Conservation (phyloP, 2,329 filamentous ascomycete species). For the Fusarium floridanum region DNA sequence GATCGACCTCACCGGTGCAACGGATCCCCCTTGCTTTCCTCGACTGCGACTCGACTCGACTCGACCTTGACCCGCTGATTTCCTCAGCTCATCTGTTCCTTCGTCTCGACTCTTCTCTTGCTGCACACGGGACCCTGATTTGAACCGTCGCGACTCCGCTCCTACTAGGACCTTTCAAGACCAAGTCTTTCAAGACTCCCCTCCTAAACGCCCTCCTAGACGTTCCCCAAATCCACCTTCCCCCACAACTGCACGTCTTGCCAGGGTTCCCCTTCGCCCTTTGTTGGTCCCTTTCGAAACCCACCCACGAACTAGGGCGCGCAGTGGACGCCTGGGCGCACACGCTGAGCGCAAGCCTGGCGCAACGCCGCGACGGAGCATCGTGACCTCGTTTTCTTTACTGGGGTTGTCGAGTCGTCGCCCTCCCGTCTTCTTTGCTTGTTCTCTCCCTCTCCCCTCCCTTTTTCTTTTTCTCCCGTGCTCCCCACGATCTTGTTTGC, state of each 20-base stretch:
- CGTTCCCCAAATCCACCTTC: constrained; percentile 43
- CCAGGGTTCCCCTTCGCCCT: constrained; percentile 32
- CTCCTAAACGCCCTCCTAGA: constrained; percentile 28
- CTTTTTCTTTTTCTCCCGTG: constrained; percentile 16
- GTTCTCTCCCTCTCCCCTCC: constrained; percentile 23
- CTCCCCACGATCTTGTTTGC: constrained; percentile 24
- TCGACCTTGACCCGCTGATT: constrained; percentile 10
- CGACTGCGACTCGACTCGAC: constrained; percentile 11
- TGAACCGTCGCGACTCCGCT: constrained; percentile 28
- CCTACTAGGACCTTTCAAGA: constrained; percentile 41
- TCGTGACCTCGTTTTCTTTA: constrained; percentile 45
- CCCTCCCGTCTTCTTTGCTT: constrained; percentile 19
- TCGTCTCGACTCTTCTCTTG: constrained; percentile 1
- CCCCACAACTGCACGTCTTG: constrained; percentile 43
- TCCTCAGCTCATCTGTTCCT: constrained; percentile 17
- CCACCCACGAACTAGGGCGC: constrained; percentile 42
- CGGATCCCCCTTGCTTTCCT: constrained; percentile 33
- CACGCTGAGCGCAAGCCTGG: constrained; percentile 39
- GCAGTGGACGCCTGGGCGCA: constrained; percentile 22
- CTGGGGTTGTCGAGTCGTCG: constrained; percentile 36
- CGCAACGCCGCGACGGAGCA: constrained; percentile 47
- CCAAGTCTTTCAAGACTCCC: constrained; percentile 31
- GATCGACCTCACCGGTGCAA: constrained; percentile 42
- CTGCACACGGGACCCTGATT: constrained; percentile 25
- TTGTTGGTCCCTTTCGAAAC: constrained; percentile 41